phyloP scores from a whole-genome alignment of 176 grass and related monocot genomes.

The Triticum urartu region DNA sequence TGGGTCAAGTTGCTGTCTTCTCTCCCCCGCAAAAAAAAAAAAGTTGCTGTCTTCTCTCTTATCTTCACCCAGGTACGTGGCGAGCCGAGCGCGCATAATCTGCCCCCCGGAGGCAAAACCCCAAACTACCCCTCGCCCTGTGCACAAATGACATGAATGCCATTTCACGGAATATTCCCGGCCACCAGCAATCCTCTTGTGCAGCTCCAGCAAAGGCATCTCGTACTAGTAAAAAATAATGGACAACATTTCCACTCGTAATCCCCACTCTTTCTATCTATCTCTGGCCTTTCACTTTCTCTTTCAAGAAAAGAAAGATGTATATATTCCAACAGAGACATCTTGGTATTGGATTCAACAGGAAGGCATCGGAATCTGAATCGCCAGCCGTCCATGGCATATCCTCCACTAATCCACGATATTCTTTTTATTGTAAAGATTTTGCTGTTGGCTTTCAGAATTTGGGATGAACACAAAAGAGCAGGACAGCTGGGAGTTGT shows the following conservation, averaged over 20 bases:
- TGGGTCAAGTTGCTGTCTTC: neutral
- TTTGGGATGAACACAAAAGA: slow-evolving; percentile 1
- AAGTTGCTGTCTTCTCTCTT: neutral
- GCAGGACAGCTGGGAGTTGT: no score
- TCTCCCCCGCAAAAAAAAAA: no score
- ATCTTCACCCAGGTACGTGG: slow-evolving; percentile 27
- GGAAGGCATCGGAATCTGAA: slow-evolving; percentile 47
- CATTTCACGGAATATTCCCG: neutral
- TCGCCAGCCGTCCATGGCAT: slow-evolving; percentile 35
- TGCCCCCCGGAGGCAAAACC: neutral
- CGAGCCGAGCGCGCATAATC: slow-evolving; percentile 27
- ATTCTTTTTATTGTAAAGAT: slow-evolving; percentile 6
- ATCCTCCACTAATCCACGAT: slow-evolving; percentile 26
- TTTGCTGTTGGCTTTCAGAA: neutral
- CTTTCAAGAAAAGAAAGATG: neutral
- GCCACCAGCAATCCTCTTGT: neutral
- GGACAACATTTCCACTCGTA: neutral
- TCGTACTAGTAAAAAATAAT: neutral
- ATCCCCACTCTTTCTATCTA: neutral
- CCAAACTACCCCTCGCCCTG: accelerated
- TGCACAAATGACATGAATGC: neutral
- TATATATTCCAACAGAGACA: no score
- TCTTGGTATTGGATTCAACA: neutral
- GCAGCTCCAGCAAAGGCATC: slow-evolving; percentile 27
- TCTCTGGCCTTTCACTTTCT: neutral